A percentile compares a stretch with the other conserved stretches of the same genome.
These are phyloP conservation scores for Exserohilum rostratum DNA, from an alignment of 2,329 filamentous ascomycete species.

Conservation along the genomic window DNA sequence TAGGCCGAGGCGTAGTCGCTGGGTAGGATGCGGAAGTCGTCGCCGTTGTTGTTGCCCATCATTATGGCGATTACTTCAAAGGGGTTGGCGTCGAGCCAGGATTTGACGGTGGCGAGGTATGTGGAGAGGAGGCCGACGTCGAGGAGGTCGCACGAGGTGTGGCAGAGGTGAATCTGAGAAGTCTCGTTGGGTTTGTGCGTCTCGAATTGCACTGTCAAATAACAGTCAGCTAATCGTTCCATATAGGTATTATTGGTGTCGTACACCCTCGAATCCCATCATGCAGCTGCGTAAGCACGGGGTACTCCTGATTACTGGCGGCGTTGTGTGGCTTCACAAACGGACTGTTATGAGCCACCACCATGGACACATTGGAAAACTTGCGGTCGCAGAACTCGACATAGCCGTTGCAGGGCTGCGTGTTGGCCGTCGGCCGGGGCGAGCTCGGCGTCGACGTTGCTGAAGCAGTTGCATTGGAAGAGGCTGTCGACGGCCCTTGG, in stretches of 20 bases:
- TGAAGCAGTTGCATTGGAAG: constrained; percentile 16
- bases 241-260: no score
- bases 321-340: constrained; percentile 39
- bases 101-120: constrained; percentile 71
- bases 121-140: constrained; percentile 78
- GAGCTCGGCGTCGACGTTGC: constrained; percentile 6
- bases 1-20: constrained; percentile 71
- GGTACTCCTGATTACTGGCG: constrained; percentile 41
- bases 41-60: constrained; percentile 73
- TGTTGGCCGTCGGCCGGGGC: constrained; percentile 29
- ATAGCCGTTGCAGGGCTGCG: constrained; percentile 44
- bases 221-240: background rate
- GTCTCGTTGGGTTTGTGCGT: constrained; percentile 62
- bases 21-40: constrained; percentile 62
- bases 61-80: constrained; percentile 89
- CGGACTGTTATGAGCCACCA: constrained; percentile 47
- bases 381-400: constrained; percentile 42
- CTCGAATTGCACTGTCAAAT: constrained; percentile 63
- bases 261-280: constrained; percentile 47
- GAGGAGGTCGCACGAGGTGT: constrained; percentile 81
- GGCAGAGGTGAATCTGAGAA: constrained; percentile 71
- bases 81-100: constrained; percentile 77
- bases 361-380: constrained; percentile 45
- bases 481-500: constrained; percentile 12
- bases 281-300: constrained; percentile 39